A percentile compares a stretch with the other conserved stretches of the same genome.
phyloP scores from a whole-genome alignment of 192 early-diverging fungal genomes.

The Dissophora globulifera region DNA sequence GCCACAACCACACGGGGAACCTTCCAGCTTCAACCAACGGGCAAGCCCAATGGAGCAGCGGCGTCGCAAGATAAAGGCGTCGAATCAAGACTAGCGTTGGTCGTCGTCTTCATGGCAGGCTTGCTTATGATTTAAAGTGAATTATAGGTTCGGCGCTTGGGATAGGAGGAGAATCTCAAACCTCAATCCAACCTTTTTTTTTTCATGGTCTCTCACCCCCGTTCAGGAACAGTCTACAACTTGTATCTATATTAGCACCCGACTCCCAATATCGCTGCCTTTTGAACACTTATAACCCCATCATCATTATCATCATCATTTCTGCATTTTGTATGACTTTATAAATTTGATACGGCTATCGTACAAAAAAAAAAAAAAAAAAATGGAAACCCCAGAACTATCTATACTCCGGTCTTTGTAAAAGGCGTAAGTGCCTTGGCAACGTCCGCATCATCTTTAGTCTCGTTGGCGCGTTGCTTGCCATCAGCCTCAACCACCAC shows the following conservation, averaged over 20 bases:
- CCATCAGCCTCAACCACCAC: slow-evolving; percentile 21
- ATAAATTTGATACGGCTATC: slow-evolving; percentile 12
- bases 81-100: slow-evolving; percentile 25
- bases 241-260: too few species aligned
- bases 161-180: not conserved
- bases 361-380: not conserved
- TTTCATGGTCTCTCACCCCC: too few species aligned
- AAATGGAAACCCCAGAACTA: too few species aligned
- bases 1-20: slow-evolving; percentile 16
- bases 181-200: not conserved
- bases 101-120: slow-evolving; percentile 26
- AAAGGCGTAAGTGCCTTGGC: slow-evolving; percentile 32
- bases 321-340: not conserved
- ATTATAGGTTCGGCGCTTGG: too few species aligned
- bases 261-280: too few species aligned
- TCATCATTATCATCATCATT: too few species aligned
- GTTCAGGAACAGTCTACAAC: too few species aligned
- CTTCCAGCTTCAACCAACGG: slow-evolving; percentile 38
- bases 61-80: slow-evolving; percentile 15
- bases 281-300: too few species aligned
- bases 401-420: not conserved
- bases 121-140: slow-evolving; percentile 46
- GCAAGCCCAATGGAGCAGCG: slow-evolving; percentile 22
- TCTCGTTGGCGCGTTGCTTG: not conserved
- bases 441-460: slow-evolving; percentile 9